phyloP scores from a whole-genome alignment of 192 early-diverging fungal species.

The Gigaspora rosea region DNA sequence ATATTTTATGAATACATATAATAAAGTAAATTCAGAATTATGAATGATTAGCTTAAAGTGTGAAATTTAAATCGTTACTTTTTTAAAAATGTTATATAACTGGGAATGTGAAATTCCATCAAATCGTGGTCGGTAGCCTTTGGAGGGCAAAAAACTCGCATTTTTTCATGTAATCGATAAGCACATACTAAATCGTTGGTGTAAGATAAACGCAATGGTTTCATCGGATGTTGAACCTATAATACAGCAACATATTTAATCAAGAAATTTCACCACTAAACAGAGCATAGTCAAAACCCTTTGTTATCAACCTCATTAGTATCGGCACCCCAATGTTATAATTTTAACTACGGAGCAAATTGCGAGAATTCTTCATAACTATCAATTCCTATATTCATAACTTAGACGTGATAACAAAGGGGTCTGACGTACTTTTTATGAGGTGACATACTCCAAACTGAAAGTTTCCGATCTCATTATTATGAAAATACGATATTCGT shows the following conservation, averaged over 20 bases:
- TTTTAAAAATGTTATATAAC: constrained; percentile 95
- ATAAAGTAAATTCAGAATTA: not conserved
- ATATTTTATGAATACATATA: constrained; percentile 18
- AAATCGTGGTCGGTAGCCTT: constrained; percentile 89
- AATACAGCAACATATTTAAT: not conserved
- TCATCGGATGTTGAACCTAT: constrained; percentile 76
- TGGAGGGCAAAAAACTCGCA: constrained; percentile 85
- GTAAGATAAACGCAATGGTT: constrained; percentile 91
- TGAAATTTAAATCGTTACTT: constrained; percentile 45
- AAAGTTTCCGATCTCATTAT: constrained; percentile 78
- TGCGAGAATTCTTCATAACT: not conserved
- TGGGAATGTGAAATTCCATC: constrained; percentile 90
- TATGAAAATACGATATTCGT: constrained; percentile 73
- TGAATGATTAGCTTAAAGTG: not conserved
- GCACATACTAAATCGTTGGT: constrained; percentile 93
- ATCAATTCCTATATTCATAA: not conserved
- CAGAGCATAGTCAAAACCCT: not conserved
- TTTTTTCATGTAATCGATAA: constrained; percentile 88
- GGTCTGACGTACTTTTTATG: constrained; percentile 75
- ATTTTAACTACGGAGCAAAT: too few species aligned
- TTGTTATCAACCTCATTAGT: not conserved
- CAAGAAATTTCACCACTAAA: not conserved
- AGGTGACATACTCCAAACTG: constrained; percentile 68
- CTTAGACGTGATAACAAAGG: constrained; percentile 69
- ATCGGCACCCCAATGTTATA: too few species aligned